These are phyloP conservation scores for Mortierella antarctica DNA, from an alignment of 192 early-diverging fungal species.

Conservation along the genomic window DNA sequence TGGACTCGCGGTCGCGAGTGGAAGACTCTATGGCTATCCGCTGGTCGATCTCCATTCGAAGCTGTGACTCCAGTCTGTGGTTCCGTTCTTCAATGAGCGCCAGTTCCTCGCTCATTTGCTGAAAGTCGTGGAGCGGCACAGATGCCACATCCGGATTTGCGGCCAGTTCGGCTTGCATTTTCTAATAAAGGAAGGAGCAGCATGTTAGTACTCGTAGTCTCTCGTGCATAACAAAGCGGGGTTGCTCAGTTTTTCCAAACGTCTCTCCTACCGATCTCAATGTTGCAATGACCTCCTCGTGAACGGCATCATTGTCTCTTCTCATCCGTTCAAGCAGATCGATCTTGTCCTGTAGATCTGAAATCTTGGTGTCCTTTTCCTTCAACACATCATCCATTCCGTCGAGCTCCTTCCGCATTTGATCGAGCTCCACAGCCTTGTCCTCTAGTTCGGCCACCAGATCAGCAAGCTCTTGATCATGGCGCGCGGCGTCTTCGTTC, in stretches of 20 bases:
- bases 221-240: no score
- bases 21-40: constrained; percentile 8
- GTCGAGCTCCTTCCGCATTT: constrained; percentile 40
- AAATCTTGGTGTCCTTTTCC: constrained; percentile 22
- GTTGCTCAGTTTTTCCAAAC: neutral
- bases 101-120: constrained; percentile 27
- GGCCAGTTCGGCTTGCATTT: constrained; percentile 19
- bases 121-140: constrained; percentile 23
- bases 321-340: constrained; percentile 12
- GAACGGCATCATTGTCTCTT: constrained; percentile 28
- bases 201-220: neutral
- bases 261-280: constrained; percentile 33
- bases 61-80: constrained; percentile 23
- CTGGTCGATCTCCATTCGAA: constrained; percentile 32
- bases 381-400: constrained; percentile 7
- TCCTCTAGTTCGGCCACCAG: constrained; percentile 55
- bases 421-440: constrained; percentile 51
- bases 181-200: constrained; percentile 2
- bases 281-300: constrained; percentile 46
- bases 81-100: constrained; percentile 27
- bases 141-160: constrained; percentile 4
- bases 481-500: constrained; percentile 26
- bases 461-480: constrained; percentile 51
- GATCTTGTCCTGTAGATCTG: constrained; percentile 26
- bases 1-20: constrained; percentile 7